phyloP scores from a whole-genome alignment of 495 filamentous ascomycete genomes.

The Lepidopterella palustris region DNA sequence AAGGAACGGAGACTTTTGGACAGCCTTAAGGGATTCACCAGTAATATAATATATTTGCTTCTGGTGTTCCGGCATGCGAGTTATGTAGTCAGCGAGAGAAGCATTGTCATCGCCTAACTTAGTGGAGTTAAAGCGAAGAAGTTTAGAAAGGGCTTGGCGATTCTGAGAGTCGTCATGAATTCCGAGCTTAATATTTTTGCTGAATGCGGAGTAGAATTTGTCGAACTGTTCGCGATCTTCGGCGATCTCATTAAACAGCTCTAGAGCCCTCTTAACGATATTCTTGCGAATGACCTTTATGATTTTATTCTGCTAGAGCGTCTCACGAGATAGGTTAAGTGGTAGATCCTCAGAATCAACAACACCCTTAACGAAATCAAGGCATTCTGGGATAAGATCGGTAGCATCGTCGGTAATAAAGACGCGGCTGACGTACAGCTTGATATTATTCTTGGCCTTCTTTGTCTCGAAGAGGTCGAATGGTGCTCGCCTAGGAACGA shows the following conservation, averaged over 20 bases:
- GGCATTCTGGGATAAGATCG: slow-evolving; percentile 98
- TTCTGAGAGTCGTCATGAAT: slow-evolving; percentile 99
- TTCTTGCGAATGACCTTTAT: slow-evolving; percentile 99
- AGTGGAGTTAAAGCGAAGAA: slow-evolving; percentile 96
- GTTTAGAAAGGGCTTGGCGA: slow-evolving; percentile 87
- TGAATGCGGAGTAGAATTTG: slow-evolving; percentile 99
- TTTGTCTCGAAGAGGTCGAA: slow-evolving; percentile 99
- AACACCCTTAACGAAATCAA: slow-evolving; percentile 98
- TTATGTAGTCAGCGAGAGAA: slow-evolving; percentile 92
- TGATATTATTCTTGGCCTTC: slow-evolving; percentile 99
- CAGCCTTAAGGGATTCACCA: slow-evolving; percentile 97
- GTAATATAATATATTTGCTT: slow-evolving; percentile 99
- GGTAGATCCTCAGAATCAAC: slow-evolving; percentile 99
- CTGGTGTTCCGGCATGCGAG: slow-evolving; percentile 98
- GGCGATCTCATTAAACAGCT: slow-evolving; percentile 96
- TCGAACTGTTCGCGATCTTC: slow-evolving; percentile 99
- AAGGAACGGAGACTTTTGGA: slow-evolving; percentile 95
- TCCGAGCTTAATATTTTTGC: slow-evolving; percentile 99
- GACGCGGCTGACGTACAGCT: slow-evolving; percentile 98
- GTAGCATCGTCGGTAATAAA: slow-evolving; percentile 99
- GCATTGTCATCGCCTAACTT: slow-evolving; percentile 95
- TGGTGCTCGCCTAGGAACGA: slow-evolving; percentile 97
- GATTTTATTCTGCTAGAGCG: slow-evolving; percentile 99
- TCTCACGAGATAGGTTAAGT: slow-evolving; percentile 98
- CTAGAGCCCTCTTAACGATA: slow-evolving; percentile 99